These are phyloP conservation scores for Trichaptum fuscoviolaceum DNA, from an alignment of 768 basidiomycete genomes.

Conservation along the genomic window DNA sequence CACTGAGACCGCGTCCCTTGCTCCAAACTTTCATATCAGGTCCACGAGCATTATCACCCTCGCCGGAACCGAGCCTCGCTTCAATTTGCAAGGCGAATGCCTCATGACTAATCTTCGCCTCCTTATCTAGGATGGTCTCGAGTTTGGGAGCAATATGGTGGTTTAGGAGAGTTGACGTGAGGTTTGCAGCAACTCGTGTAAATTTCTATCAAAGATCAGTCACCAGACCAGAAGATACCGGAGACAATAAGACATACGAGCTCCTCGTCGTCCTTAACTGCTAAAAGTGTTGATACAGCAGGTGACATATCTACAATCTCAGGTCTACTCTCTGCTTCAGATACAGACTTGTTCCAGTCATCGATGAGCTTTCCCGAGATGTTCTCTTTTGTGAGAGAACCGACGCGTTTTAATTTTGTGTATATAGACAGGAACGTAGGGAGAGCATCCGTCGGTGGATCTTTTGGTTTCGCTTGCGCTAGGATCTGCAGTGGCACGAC, in stretches of 20 bases:
- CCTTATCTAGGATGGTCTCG: conserved; percentile 87
- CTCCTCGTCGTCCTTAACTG: conserved; percentile 89
- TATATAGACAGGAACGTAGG: conserved; percentile 62
- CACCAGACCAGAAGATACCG: conserved; percentile 2
- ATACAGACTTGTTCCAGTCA: conserved; percentile 75
- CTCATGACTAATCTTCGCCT: conserved; percentile 87
- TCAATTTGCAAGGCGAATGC: conserved; percentile 83
- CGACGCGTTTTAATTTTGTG: conserved; percentile 59
- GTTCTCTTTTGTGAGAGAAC: conserved; percentile 74
- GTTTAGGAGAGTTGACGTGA: conserved; percentile 82
- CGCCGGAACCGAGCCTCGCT: conserved; percentile 78
- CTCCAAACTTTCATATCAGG: conserved; percentile 94
- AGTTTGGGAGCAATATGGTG: conserved; percentile 85
- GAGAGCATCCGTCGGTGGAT: conserved; percentile 67
- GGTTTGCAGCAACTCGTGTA: conserved; percentile 62
- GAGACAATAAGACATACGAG: conserved; percentile 47
- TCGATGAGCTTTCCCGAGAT: conserved; percentile 80
- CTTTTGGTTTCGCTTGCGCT: conserved; percentile 75
- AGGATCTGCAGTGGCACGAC: conserved; percentile 69
- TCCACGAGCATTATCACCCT: conserved; percentile 69
- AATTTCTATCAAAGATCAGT: conserved; percentile 51
- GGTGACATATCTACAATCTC: conserved; percentile 76
- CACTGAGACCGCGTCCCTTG: conserved; percentile 65
- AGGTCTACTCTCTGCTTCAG: conserved; percentile 51
- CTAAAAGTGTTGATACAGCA: conserved; percentile 73